Base-by-base conservation (phyloP, 306 rosid species). In the Prunus mume region DNA sequence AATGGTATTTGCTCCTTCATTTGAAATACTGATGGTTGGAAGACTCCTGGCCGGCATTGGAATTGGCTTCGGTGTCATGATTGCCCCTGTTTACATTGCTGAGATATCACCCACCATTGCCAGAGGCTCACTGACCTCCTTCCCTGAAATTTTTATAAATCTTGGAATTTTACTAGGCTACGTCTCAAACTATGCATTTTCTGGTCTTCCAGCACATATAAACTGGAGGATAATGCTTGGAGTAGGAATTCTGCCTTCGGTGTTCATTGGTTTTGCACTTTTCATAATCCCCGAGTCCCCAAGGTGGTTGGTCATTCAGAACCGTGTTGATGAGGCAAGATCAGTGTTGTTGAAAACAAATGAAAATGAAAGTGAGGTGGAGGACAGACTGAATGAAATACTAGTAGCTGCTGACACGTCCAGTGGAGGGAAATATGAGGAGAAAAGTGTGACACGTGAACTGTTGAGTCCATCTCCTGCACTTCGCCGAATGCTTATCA, bases 171-270 rank as follows among this genome's bases (percentile, higher is more conserved):
- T 94, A 85, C 91, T 91, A 20, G 97, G 98, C 74, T 91, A 94
- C 76, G 91, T 94, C 63, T 94, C 98, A 5, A 94, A 91, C 81
- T 94, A 86, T 5, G 88, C 88, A 2, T 91, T 94, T 86, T 86
- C 96, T 52, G 94, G 96, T 28, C 86, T 91, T 74, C 84, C 97
- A 2, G 62, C 83, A 8, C 97, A 91, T 70, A 87, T 82, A 83
- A 90, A 81, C 77, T 94, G 98, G 97, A 90, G 98, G 79, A 75
- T 94, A 76, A 94, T 94, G 98, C 95, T 94, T 67, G 97, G 87
- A 5, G 98, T 91, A 63, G 97, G 97, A 75, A 85, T 87, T 57
- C 82, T 90, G 15, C 98, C 98, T 30, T 94, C 97, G 1, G 61
- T 94, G 14, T 94, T 94, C 83, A 91, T 90, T 49, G 97, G 94